A percentile compares a stretch with the other conserved stretches of the same genome.
Evolutionary conservation across 495 filamentous ascomycete species (phyloP).

Genomic region (Hypomontagnella monticulosa): DNA sequence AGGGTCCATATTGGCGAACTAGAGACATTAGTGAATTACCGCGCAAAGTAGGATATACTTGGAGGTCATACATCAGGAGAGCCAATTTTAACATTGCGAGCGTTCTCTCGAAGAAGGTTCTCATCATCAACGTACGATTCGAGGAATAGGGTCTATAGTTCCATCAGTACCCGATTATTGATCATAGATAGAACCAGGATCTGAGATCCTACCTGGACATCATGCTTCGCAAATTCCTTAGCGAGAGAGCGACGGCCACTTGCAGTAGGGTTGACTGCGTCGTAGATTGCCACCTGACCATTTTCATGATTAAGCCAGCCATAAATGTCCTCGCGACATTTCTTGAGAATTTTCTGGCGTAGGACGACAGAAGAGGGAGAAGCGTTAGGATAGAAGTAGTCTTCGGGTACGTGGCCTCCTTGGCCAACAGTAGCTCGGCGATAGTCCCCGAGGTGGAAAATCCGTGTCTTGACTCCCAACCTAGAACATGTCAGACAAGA

Average conservation of each 20-base stretch:
- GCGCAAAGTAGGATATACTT: constrained; percentile 35
- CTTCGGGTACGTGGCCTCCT: constrained; percentile 88
- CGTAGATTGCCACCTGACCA: constrained; percentile 98
- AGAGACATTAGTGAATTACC: constrained; percentile 38
- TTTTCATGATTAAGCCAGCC: constrained; percentile 96
- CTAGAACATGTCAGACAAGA: constrained; percentile 54
- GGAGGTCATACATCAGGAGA: constrained; percentile 81
- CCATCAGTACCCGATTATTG: constrained; percentile 19
- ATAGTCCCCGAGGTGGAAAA: constrained; percentile 98
- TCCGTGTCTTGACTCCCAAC: constrained; percentile 97
- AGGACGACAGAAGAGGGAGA: constrained; percentile 86
- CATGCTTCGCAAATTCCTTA: constrained; percentile 95
- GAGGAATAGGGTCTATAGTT: constrained; percentile 84
- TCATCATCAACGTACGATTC: constrained; percentile 95
- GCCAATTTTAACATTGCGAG: constrained; percentile 95
- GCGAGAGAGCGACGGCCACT: constrained; percentile 85
- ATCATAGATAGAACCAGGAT: not conserved
- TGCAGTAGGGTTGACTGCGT: constrained; percentile 94
- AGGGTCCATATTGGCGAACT: constrained; percentile 90
- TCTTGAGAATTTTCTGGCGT: constrained; percentile 95
- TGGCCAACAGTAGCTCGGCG: constrained; percentile 87
- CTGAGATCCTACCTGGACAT: constrained; percentile 74
- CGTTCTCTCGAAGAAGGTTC: constrained; percentile 95
- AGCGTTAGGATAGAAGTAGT: constrained; percentile 98
- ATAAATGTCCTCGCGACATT: constrained; percentile 96